Percentiles rank a stretch among this genome's conserved stretches.
Conservation (phyloP, 768 basidiomycete species). For the Russula sp. region DNA sequence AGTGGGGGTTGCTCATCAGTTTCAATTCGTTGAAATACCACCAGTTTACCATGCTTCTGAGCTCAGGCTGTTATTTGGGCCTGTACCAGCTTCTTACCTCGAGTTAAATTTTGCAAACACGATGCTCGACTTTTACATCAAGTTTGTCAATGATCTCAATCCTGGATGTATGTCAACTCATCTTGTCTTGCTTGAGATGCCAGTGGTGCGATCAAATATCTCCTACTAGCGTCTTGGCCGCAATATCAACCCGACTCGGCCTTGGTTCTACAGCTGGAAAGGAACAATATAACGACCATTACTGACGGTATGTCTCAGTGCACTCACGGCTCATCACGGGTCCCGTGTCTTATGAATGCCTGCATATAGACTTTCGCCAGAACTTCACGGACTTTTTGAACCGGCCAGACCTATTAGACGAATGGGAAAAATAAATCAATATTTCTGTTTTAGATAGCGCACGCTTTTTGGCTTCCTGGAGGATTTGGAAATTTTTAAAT, state of each 20-base stretch:
- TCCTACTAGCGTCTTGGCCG: conserved; percentile 41
- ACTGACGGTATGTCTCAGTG: conserved; percentile 40
- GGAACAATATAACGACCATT: conserved; percentile 49
- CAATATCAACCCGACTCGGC: conserved; percentile 34
- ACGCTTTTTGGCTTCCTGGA: not conserved
- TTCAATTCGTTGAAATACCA: not conserved
- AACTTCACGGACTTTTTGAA: conserved; percentile 14
- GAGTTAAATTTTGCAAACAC: conserved; percentile 44
- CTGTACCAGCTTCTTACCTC: conserved; percentile 35
- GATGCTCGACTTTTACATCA: conserved; percentile 49
- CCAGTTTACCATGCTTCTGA: conserved; percentile 48
- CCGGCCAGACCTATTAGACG: not conserved
- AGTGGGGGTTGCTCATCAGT: conserved; percentile 15
- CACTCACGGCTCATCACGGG: not conserved
- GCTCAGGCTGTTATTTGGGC: conserved; percentile 44
- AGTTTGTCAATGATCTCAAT: conserved; percentile 49
- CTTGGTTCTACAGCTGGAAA: conserved; percentile 44
- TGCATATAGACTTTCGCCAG: conserved; percentile 9
- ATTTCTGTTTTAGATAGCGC: not conserved
- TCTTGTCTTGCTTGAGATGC: not conserved
- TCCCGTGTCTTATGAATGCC: not conserved
- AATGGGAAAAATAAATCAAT: conserved; percentile 9
- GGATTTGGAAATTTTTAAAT: no score
- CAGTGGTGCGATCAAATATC: not conserved
- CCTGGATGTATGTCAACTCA: conserved; percentile 42